Evolutionary conservation across 2,329 filamentous ascomycete species (phyloP).

Genomic region (Ophiostoma novo-ulmi): DNA sequence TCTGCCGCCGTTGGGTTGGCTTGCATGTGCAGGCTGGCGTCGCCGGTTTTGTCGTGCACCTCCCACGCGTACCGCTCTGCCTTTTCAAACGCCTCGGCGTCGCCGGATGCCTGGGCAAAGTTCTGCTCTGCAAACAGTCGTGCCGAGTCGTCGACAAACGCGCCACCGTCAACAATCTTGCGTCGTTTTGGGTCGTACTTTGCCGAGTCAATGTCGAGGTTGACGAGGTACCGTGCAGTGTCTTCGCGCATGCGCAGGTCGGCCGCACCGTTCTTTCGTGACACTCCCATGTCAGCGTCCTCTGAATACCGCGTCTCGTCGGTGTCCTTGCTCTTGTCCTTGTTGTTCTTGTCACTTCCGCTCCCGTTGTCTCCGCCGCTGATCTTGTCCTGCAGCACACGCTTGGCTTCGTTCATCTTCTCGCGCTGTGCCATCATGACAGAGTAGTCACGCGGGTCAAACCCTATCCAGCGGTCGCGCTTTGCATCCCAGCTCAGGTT

Average conservation of each 20-base stretch:
- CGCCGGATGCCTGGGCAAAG: slow-evolving; percentile 81
- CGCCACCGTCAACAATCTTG: slow-evolving; percentile 80
- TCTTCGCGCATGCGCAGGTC: slow-evolving; percentile 92
- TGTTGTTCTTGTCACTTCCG: slow-evolving; percentile 41
- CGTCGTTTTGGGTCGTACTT: slow-evolving; percentile 97
- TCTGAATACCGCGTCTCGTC: slow-evolving; percentile 61
- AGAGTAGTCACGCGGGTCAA: slow-evolving; percentile 80
- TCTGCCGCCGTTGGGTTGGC: slow-evolving; percentile 95
- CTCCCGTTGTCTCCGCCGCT: neutral
- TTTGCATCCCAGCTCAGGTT: slow-evolving; percentile 95
- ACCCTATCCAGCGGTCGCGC: slow-evolving; percentile 97
- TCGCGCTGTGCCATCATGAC: slow-evolving; percentile 86
- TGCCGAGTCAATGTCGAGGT: slow-evolving; percentile 90
- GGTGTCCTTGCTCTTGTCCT: neutral
- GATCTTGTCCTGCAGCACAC: slow-evolving; percentile 45
- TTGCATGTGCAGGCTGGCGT: slow-evolving; percentile 81
- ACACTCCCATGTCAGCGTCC: slow-evolving; percentile 92
- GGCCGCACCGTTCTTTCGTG: slow-evolving; percentile 83
- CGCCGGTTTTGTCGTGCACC: slow-evolving; percentile 73
- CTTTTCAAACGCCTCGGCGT: slow-evolving; percentile 85
- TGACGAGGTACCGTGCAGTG: slow-evolving; percentile 92
- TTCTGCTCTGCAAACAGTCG: slow-evolving; percentile 87
- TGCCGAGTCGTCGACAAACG: slow-evolving; percentile 72
- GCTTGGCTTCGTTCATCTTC: slow-evolving; percentile 71
- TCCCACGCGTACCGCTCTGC: slow-evolving; percentile 94